A percentile compares a stretch with the other conserved stretches of the same genome.
phyloP scores from a whole-genome alignment of 169 alveolate species.

The Cyclospora cayetanensis region DNA sequence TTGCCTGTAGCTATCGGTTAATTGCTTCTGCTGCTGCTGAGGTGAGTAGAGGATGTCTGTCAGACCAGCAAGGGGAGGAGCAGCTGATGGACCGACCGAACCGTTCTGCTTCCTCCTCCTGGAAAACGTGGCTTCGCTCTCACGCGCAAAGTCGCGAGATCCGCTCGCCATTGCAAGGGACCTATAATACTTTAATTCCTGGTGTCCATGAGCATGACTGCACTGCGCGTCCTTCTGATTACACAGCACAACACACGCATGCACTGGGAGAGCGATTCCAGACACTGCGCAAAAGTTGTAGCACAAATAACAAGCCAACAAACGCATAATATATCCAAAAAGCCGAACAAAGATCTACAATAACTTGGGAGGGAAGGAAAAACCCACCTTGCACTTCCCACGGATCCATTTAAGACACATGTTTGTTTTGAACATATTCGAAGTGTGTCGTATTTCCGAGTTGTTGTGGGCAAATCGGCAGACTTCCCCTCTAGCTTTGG shows the following conservation, averaged over 20 bases:
- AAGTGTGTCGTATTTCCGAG: slow-evolving; percentile 46
- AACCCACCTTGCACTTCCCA: slow-evolving; percentile 64
- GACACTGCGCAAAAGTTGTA: not conserved
- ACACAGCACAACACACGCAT: not conserved
- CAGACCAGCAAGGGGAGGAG: not conserved
- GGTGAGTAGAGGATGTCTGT: not conserved
- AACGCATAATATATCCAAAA: too few species aligned
- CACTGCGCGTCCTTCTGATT: slow-evolving; percentile 51
- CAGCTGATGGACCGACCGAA: not conserved
- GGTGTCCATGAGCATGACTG: slow-evolving; percentile 62
- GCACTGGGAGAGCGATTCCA: not conserved
- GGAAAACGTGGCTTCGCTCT: slow-evolving; percentile 49
- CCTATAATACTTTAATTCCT: slow-evolving; percentile 31
- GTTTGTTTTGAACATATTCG: slow-evolving; percentile 62
- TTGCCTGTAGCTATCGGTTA: not conserved
- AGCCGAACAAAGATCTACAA: too few species aligned
- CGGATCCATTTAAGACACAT: slow-evolving; percentile 67
- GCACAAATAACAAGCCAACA: too few species aligned
- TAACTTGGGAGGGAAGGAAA: too few species aligned
- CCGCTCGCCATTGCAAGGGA: slow-evolving; percentile 49
- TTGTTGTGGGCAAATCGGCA: slow-evolving; percentile 65
- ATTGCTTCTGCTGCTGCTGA: not conserved
- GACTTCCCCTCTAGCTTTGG: slow-evolving; percentile 2
- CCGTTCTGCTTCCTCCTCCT: slow-evolving; percentile 8
- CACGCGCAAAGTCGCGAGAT: slow-evolving; percentile 50